These are phyloP conservation scores for Ambrosiella beaveri DNA, from an alignment of 2,329 filamentous ascomycete genomes.

Conservation along the genomic window DNA sequence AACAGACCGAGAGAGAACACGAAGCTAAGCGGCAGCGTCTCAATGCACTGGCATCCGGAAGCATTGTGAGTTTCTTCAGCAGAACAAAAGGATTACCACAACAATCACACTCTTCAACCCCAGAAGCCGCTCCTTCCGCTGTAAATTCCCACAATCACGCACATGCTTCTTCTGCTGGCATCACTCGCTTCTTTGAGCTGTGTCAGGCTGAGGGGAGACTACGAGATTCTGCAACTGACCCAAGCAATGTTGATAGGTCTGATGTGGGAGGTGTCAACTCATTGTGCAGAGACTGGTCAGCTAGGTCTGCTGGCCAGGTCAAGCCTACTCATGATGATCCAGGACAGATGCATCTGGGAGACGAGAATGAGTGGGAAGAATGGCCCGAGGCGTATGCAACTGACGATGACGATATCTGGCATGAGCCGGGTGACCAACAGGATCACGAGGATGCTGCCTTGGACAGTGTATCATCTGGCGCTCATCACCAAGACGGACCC, in stretches of 20 bases:
- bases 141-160: neutral
- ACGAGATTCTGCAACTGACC: neutral
- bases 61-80: conserved; percentile 6
- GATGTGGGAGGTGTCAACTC: neutral
- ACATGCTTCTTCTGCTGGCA: neutral
- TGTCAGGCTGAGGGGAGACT: neutral
- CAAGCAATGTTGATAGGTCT: neutral
- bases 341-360: neutral
- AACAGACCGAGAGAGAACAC: neutral
- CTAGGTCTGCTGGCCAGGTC: neutral
- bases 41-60: neutral
- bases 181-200: neutral
- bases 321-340: neutral
- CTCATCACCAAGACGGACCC: neutral
- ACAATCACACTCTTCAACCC: neutral
- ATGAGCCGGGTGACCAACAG: neutral
- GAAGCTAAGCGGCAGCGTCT: conserved; percentile 2
- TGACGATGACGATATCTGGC: neutral
- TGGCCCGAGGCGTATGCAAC: neutral
- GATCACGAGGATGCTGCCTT: neutral
- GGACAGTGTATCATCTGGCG: neutral
- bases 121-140: neutral
- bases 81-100: conserved; percentile 1
- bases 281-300: neutral
- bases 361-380: neutral